A percentile compares a stretch with the other conserved stretches of the same genome.
These are phyloP conservation scores for Fusarium liriodendri DNA, from an alignment of 2,329 filamentous ascomycete genomes.

Conservation along the genomic window DNA sequence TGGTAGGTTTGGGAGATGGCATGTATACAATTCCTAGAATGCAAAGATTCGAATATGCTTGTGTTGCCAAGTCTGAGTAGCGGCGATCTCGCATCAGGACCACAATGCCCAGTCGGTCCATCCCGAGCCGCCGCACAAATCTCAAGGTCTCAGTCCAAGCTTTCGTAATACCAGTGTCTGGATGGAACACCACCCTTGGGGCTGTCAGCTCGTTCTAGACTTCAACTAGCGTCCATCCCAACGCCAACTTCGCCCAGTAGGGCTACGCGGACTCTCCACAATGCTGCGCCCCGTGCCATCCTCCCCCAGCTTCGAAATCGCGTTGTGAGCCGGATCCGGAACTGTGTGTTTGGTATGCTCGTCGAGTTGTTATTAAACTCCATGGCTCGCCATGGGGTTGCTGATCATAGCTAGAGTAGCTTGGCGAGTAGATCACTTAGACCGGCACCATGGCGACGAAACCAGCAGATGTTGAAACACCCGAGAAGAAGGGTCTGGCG, in stretches of 20 bases:
- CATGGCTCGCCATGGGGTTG: background rate
- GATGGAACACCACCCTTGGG: background rate
- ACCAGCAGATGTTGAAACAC: conserved; percentile 2
- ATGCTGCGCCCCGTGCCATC: conserved; percentile 20
- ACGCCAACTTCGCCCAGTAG: conserved; percentile 15
- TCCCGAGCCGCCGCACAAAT: conserved; percentile 20
- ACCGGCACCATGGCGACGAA: conserved; percentile 12
- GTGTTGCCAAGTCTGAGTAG: background rate
- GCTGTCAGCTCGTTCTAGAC: conserved; percentile 29
- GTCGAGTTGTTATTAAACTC: conserved; percentile 10
- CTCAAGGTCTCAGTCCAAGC: background rate
- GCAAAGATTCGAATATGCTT: background rate
- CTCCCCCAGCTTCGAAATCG: conserved; percentile 9
- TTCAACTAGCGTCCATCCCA: conserved; percentile 15
- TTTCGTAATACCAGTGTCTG: background rate
- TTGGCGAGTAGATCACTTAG: background rate
- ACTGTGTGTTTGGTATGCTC: conserved; percentile 17
- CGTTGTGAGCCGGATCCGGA: conserved; percentile 24
- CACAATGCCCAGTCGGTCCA: conserved; percentile 13
- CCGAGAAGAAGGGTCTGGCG: conserved; percentile 9
- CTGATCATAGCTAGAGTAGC: background rate
- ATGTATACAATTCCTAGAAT: background rate
- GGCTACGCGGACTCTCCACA: conserved; percentile 17
- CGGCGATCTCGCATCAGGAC: background rate
- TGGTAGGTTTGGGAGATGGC: background rate